Percentiles rank a stretch among this genome's conserved stretches.
phyloP scores from a whole-genome alignment of 805 yeast species.

The Candida orba region DNA sequence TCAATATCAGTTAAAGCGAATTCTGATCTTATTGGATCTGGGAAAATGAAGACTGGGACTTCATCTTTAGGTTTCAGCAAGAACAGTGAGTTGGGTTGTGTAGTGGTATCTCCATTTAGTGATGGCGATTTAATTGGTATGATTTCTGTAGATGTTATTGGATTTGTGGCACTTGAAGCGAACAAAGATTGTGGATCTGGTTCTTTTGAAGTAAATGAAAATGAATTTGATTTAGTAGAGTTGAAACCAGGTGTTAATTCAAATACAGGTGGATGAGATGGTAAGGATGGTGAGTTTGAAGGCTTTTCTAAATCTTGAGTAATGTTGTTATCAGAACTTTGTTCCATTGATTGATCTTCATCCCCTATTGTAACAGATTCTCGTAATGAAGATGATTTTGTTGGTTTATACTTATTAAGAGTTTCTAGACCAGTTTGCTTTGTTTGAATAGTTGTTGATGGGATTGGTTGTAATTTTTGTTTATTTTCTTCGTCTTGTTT shows the following conservation, averaged over 20 bases:
- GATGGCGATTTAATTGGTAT: background rate
- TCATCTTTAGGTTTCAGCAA: background rate
- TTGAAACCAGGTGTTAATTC: slow-evolving; percentile 2
- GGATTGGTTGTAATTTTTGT: background rate
- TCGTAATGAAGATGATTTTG: slow-evolving; percentile 31
- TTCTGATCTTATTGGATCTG: slow-evolving; percentile 13
- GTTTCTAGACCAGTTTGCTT: slow-evolving; percentile 1
- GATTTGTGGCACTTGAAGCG: background rate
- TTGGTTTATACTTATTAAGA: slow-evolving; percentile 5
- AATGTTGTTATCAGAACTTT: slow-evolving; percentile 2
- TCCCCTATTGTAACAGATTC: slow-evolving; percentile 23
- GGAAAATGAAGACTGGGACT: slow-evolving; percentile 12
- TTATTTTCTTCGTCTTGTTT: slow-evolving; percentile 2
- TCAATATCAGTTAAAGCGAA: slow-evolving; percentile 14
- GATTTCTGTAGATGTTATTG: background rate
- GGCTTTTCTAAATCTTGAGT: background rate
- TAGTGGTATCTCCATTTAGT: background rate
- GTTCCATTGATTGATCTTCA: slow-evolving; percentile 8
- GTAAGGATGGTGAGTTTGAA: background rate
- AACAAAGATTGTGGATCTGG: background rate
- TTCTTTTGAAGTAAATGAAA: background rate
- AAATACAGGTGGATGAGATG: background rate
- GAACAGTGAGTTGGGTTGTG: background rate
- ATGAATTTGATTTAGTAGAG: background rate
- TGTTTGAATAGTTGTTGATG: background rate